Percentiles rank a stretch among this genome's conserved stretches.
phyloP scores from a whole-genome alignment of 2,329 filamentous ascomycete genomes.

The Aureobasidium pullulans region DNA sequence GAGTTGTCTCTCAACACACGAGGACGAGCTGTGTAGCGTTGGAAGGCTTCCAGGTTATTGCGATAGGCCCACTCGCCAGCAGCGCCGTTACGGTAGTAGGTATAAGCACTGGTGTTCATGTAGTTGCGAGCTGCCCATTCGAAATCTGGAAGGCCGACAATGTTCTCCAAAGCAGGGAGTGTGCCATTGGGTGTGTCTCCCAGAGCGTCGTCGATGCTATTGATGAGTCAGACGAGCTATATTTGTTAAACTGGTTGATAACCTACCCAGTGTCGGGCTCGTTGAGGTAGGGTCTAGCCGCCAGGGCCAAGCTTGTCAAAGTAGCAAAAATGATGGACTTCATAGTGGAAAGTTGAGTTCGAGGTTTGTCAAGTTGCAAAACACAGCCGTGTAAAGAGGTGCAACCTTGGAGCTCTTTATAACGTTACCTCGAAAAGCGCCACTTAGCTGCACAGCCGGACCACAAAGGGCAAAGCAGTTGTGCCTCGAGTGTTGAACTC shows the following conservation, averaged over 20 bases:
- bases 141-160: conserved; percentile 23
- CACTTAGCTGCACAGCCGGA: not conserved
- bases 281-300: conserved; percentile 28
- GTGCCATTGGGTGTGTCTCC: conserved; percentile 21
- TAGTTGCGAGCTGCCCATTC: conserved; percentile 35
- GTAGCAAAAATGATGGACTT: conserved; percentile 2
- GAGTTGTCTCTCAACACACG: conserved; percentile 22
- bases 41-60: conserved; percentile 22
- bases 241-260: not conserved
- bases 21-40: conserved; percentile 22
- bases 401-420: not conserved
- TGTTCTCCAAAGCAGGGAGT: conserved; percentile 20
- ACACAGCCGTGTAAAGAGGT: not conserved
- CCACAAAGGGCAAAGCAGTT: not conserved
- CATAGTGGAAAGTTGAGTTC: not conserved
- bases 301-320: conserved; percentile 20
- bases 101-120: conserved; percentile 25
- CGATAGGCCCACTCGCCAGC: conserved; percentile 25
- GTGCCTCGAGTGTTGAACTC: not conserved
- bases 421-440: not conserved
- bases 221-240: not conserved
- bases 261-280: conserved; percentile 28
- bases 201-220: conserved; percentile 24
- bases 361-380: not conserved
- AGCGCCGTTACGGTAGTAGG: conserved; percentile 25